Base-by-base conservation (phyloP, 805 yeast species). In the Saccharomycopsis sp. region DNA sequence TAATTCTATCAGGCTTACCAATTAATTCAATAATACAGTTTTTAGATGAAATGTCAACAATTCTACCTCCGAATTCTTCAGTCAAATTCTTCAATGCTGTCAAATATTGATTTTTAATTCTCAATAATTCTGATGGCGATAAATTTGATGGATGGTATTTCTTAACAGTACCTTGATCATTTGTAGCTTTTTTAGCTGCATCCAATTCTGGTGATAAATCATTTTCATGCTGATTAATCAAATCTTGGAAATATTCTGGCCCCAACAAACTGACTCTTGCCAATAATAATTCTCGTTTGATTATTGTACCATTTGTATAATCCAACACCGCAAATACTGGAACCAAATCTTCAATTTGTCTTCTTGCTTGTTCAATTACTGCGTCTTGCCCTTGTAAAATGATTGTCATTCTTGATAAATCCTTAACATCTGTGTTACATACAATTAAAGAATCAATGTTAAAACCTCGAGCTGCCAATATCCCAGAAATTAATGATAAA, bases 261-360 rank as follows among this genome's bases (percentile, higher is more conserved):
- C 98, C 98, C 56, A 93, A 71, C 50, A 93, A 71, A 5, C 97
- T 88, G 40, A 93, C 82, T 70, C 96, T 80, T 27, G 96, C 96
- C 59, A 93, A 71, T 46, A 93, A 71, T 57, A 93, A 73, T 70
- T 93, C 98, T 64, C 98, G 79, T 63, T 81, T 78, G 62, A 93
- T 86, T 57, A 88, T 85, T 59, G 90, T 86, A 21, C 96, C 79
- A 57, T 85, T 77, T 42, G 96, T 75, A 70, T 93, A 93, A 66
- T 93, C 96, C 61, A 93, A 72, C 31, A 93, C 98, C 3, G 97
- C 98, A 68, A 94, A 93, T 24, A 93, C 97, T 4, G 98, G 97
- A 28, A 93, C 98, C 61, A 93, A 75, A 59, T 93, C 97, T 68
- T 93, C 98, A 51, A 93, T 84, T 66, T 93, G 98, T 65, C 97